Evolutionary conservation across 2,329 filamentous ascomycete genomes (phyloP).

Genomic region (Alternaria brassicicola): DNA sequence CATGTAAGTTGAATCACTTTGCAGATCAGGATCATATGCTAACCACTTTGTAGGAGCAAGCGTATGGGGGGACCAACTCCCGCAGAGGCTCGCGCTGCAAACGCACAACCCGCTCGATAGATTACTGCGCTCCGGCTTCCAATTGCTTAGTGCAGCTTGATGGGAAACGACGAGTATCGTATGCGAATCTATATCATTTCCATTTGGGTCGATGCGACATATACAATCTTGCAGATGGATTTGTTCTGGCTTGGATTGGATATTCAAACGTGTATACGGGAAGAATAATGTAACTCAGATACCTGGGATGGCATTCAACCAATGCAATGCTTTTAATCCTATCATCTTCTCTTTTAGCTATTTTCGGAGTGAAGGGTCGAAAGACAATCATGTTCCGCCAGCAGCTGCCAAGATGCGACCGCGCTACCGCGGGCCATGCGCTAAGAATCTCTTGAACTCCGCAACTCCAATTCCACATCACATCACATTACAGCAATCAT

Average conservation of each 20-base stretch:
- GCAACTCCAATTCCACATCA: conserved; percentile 22
- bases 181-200: background rate
- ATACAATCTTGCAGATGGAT: conserved; percentile 23
- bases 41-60: conserved; percentile 13
- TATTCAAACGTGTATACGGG: background rate
- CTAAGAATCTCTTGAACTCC: conserved; percentile 36
- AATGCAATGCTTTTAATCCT: background rate
- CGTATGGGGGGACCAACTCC: conserved; percentile 18
- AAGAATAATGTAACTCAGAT: conserved; percentile 1
- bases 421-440: conserved; percentile 16
- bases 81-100: conserved; percentile 1
- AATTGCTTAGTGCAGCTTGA: no score
- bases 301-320: conserved; percentile 9
- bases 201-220: background rate
- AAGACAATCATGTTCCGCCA: background rate
- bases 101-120: conserved; percentile 14
- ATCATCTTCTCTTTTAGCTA: background rate
- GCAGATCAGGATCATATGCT: background rate
- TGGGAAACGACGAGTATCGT: background rate
- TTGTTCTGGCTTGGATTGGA: background rate
- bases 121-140: background rate
- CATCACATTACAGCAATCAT: conserved; percentile 47
- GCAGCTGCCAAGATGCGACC: conserved; percentile 16
- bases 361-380: background rate
- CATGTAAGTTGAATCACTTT: conserved; percentile 64